A percentile compares a stretch with the other conserved stretches of the same genome.
Conservation (phyloP, 2,329 filamentous ascomycete genomes). For the Penicillium brasilianum region DNA sequence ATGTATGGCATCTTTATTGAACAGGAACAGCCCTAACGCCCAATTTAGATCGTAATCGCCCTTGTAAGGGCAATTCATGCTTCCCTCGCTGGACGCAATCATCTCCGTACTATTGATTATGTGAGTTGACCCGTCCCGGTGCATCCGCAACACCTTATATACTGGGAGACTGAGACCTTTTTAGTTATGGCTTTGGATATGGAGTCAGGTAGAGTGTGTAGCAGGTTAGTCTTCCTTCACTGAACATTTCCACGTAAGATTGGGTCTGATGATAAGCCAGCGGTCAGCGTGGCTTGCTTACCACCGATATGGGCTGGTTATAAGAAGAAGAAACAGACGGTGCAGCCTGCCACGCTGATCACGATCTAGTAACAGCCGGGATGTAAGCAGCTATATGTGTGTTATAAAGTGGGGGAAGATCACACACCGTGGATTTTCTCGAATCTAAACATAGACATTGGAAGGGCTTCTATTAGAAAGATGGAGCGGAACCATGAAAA, state of each 20-base stretch:
- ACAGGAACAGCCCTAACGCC: not conserved
- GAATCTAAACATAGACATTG: not conserved
- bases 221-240: not conserved
- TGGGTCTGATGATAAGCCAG: not conserved
- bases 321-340: not conserved
- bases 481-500: not conserved
- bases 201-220: not conserved
- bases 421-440: not conserved
- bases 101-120: not conserved
- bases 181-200: not conserved
- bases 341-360: not conserved
- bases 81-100: not conserved
- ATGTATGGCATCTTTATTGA: not conserved
- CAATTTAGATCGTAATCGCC: not conserved
- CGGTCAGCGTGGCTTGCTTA: not conserved
- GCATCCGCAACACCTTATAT: not conserved
- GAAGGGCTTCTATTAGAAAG: not conserved
- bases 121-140: not conserved
- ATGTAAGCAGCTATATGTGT: not conserved
- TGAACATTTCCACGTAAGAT: not conserved
- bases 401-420: not conserved
- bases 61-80: not conserved
- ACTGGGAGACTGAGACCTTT: not conserved
- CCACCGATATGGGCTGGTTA: not conserved
- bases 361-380: not conserved